Conservation (phyloP, 495 filamentous ascomycete species). For the Xylaria cubensis region DNA sequence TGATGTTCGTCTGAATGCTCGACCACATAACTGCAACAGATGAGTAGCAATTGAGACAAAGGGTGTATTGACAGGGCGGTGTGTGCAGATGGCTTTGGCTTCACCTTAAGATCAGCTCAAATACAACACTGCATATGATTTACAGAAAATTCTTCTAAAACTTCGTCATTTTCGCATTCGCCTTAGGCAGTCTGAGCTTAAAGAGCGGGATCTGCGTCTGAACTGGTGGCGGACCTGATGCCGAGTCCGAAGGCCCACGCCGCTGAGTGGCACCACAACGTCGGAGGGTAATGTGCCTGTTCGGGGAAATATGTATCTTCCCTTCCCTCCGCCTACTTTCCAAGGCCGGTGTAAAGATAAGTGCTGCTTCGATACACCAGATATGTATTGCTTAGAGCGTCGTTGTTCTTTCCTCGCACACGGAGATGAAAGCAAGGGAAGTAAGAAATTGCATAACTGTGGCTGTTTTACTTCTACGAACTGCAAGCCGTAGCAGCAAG, state of each 20-base stretch:
- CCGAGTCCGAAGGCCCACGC: constrained; percentile 19
- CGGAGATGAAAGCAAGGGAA: neutral
- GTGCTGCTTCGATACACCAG: neutral
- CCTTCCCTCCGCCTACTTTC: neutral
- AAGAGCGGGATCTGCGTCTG: neutral
- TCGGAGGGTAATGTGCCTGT: neutral
- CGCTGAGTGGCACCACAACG: neutral
- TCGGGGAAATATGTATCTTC: neutral
- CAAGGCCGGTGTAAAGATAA: neutral
- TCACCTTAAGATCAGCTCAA: neutral
- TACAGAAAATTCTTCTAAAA: neutral
- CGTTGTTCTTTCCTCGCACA: neutral
- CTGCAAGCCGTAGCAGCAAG: neutral
- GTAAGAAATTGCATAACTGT: neutral
- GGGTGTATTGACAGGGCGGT: neutral
- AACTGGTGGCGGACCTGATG: neutral
- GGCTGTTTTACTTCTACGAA: neutral
- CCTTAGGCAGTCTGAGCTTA: neutral
- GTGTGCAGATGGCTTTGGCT: neutral
- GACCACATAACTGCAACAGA: neutral
- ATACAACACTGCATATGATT: neutral
- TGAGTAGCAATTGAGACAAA: neutral
- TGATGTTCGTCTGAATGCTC: neutral
- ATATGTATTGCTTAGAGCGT: neutral
- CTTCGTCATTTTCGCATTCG: neutral